Evolutionary conservation across 1,284 basidiomycete species (phyloP), one percentile per base, ranked within the genome.

Genomic region (Thelephora terrestris): DNA sequence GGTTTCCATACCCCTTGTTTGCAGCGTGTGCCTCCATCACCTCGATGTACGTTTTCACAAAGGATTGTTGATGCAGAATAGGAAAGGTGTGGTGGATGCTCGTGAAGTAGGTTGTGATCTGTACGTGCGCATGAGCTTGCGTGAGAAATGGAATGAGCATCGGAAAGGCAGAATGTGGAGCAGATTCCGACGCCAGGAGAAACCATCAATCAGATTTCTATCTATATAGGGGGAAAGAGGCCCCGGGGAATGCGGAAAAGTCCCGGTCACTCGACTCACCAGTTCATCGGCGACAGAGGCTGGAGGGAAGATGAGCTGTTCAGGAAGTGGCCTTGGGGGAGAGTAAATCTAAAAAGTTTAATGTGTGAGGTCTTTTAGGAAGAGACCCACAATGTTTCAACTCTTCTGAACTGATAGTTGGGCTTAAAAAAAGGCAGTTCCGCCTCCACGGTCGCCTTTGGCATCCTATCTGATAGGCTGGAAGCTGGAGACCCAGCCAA

Each of bases 11-110:
- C n/a, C 52, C 50, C 17, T 47, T 55, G 5, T 52, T 52, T 29
- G 45, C 46, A 4, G 35, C 25, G 23, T 47, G 45, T 14, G 46
- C 43, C 37, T 53, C 48, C 55, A 56, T 56, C 12, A 47, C 50
- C 16, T 48, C 37, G 36, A 50, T 54, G 35, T 57, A 57, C 25
- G 50, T 43, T 14, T 53, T 50, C 17, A 54, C 39, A 40, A 57
- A 57, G 10, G 38, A 39, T 24, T 57, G 55, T 42, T 57, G 54
- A 34, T 57, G 55, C 4, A 57, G 42, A 10, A 57, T 52, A 4
- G 55, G 55, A 37, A 57, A 57, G 5, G 55, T 55, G 17, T 55
- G 47, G 32, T 57, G 55, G 24, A 57, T 52, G 12, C 17, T 32
- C 16, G 48, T 44, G 46, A 57, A 57, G 36, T 54, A 57, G 21